Evolutionary conservation across 169 alveolate species (phyloP).

Genomic region (Plasmodium berghei): DNA sequence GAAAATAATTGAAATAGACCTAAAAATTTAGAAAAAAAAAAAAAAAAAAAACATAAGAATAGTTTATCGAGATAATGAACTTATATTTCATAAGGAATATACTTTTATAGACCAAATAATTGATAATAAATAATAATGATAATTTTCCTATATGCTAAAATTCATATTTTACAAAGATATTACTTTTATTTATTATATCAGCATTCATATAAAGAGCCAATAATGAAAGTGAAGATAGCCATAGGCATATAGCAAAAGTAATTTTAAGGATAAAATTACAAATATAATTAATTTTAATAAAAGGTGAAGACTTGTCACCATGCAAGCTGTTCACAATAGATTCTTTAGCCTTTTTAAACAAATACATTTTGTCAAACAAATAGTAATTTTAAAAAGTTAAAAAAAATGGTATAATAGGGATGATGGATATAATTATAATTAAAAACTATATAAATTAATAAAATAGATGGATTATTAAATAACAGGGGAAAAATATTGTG

Average conservation of each 20-base stretch:
- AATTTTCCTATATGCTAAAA: too few relatives aligned
- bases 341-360: conserved; percentile 71
- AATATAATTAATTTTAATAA: conserved; percentile 19
- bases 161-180: neutral
- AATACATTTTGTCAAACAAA: conserved; percentile 24
- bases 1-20: conserved; percentile 29
- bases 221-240: neutral
- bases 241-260: conserved; percentile 25
- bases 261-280: conserved; percentile 33
- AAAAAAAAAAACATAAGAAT: neutral
- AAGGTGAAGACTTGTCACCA: conserved; percentile 40
- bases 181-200: conserved; percentile 34
- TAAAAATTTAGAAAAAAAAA: neutral
- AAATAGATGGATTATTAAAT: too few relatives aligned
- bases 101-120: neutral
- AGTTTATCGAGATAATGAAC: neutral
- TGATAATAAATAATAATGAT: neutral
- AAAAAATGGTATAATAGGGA: conserved; percentile 5
- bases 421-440: neutral
- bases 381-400: neutral
- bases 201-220: conserved; percentile 14
- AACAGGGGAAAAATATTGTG: too few relatives aligned
- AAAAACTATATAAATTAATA: too few relatives aligned
- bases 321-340: conserved; percentile 45
- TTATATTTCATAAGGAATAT: too few relatives aligned